Conservation (phyloP, 2,329 filamentous ascomycete genomes). For the Pseudogymnoascus sp. region DNA sequence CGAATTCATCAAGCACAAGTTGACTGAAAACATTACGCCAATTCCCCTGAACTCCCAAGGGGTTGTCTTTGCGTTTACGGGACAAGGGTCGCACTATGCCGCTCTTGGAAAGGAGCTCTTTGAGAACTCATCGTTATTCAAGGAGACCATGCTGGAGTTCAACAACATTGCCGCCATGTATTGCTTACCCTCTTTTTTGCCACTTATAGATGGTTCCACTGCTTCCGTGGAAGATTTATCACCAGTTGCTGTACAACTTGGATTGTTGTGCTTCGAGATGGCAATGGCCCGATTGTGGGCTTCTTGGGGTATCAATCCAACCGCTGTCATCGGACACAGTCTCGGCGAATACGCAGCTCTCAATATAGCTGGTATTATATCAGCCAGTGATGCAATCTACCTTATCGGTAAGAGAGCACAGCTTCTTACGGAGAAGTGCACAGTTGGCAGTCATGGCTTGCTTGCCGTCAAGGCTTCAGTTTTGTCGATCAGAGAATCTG, state of each 20-base stretch:
- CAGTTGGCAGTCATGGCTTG: slow-evolving; percentile 60
- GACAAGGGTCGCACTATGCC: slow-evolving; percentile 33
- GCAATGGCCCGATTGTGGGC: slow-evolving; percentile 49
- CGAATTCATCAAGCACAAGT: slow-evolving; percentile 44
- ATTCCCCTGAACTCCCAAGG: slow-evolving; percentile 31
- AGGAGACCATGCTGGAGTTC: slow-evolving; percentile 16
- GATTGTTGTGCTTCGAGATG: slow-evolving; percentile 47
- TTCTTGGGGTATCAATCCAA: slow-evolving; percentile 49
- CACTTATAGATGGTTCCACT: slow-evolving; percentile 38
- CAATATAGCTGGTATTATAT: slow-evolving; percentile 62
- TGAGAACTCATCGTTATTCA: slow-evolving; percentile 31
- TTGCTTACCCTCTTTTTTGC: slow-evolving; percentile 21
- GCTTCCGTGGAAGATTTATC: slow-evolving; percentile 36
- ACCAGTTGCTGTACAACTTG: slow-evolving; percentile 47
- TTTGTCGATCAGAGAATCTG: slow-evolving; percentile 36
- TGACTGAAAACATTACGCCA: slow-evolving; percentile 32
- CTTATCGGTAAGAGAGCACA: slow-evolving; percentile 62
- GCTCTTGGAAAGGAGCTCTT: slow-evolving; percentile 19
- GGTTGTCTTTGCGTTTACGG: slow-evolving; percentile 27
- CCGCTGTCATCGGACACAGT: slow-evolving; percentile 53
- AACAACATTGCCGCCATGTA: slow-evolving; percentile 17
- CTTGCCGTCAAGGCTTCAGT: slow-evolving; percentile 45
- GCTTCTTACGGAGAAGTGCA: slow-evolving; percentile 59
- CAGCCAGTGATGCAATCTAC: slow-evolving; percentile 63
- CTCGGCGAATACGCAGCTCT: slow-evolving; percentile 70